These are phyloP conservation scores for Phialemonium atrogriseum DNA, from an alignment of 2,329 filamentous ascomycete species.

Conservation along the genomic window DNA sequence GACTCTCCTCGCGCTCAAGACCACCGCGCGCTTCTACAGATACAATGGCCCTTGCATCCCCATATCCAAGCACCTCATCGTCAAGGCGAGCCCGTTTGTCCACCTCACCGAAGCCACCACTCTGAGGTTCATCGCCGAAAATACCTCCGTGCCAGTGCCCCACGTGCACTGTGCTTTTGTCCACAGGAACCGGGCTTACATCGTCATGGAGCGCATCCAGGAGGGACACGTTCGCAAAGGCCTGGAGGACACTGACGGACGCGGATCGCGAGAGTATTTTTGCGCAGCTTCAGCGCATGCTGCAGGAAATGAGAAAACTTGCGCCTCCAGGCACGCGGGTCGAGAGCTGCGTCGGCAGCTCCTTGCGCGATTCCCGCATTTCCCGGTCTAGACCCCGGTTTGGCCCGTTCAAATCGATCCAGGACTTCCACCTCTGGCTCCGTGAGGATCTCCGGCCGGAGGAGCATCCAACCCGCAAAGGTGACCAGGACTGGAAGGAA, in stretches of 20 bases:
- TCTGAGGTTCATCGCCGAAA: conserved; percentile 29
- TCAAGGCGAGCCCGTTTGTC: conserved; percentile 11
- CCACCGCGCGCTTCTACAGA: conserved; percentile 16
- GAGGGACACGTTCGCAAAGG: conserved; percentile 12
- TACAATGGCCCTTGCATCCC: conserved; percentile 15
- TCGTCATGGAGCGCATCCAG: conserved; percentile 33
- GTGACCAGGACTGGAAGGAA: conserved; percentile 16
- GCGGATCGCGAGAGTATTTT: not conserved
- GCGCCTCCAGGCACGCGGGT: not conserved
- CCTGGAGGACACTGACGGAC: conserved; percentile 9
- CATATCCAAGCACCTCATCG: conserved; percentile 18
- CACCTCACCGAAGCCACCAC: conserved; percentile 12
- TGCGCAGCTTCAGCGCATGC: conserved; percentile 8
- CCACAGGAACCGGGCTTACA: conserved; percentile 28
- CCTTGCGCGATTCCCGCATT: conserved; percentile 19
- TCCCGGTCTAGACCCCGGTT: conserved; percentile 3
- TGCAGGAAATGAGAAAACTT: not conserved
- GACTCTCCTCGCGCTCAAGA: conserved; percentile 18
- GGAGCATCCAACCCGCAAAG: conserved; percentile 8
- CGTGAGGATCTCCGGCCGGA: conserved; percentile 17
- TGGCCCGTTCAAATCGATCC: conserved; percentile 22
- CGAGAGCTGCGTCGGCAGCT: conserved; percentile 17
- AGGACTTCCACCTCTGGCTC: conserved; percentile 24
- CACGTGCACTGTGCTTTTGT: conserved; percentile 34
- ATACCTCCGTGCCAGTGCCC: conserved; percentile 36